Percentiles rank a stretch among this genome's conserved stretches.
These are phyloP conservation scores for Calonectria hawksworthii DNA, from an alignment of 2,329 filamentous ascomycete species.

Conservation along the genomic window DNA sequence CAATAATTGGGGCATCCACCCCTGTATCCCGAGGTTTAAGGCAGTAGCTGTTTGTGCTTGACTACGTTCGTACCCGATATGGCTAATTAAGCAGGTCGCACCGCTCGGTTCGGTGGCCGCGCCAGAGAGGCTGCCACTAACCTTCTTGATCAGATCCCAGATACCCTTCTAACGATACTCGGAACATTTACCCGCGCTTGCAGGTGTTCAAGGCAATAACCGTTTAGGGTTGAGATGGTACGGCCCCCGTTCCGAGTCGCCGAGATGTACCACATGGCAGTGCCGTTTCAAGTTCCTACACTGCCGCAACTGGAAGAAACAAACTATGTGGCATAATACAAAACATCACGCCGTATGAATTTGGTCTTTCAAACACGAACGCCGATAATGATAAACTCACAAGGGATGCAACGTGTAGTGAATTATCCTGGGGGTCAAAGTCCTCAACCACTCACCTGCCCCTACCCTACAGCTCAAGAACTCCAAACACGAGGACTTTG, in stretches of 20 bases:
- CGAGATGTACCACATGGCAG: neutral
- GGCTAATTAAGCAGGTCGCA: too few relatives aligned
- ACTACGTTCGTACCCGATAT: neutral
- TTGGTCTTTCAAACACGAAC: neutral
- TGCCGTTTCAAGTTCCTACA: neutral
- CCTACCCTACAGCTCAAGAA: neutral
- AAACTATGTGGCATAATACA: neutral
- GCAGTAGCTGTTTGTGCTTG: slow-evolving; percentile 1
- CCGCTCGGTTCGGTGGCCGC: too few relatives aligned
- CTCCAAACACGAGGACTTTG: neutral
- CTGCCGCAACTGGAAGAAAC: neutral
- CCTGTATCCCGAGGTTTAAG: too few relatives aligned
- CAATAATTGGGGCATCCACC: too few relatives aligned
- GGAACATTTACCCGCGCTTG: too few relatives aligned
- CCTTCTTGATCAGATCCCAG: too few relatives aligned
- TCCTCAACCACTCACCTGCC: neutral
- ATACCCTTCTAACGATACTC: too few relatives aligned
- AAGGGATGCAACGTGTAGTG: neutral
- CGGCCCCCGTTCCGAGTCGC: neutral
- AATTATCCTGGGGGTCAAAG: neutral
- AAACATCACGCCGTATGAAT: neutral
- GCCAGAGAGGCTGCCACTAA: too few relatives aligned
- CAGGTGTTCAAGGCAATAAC: neutral
- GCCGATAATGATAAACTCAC: too few relatives aligned
- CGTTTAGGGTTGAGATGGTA: slow-evolving; percentile 7